These are phyloP conservation scores for Asterionellopsis glacialis DNA, from an alignment of 108 stramenopile species.

Conservation along the genomic window DNA sequence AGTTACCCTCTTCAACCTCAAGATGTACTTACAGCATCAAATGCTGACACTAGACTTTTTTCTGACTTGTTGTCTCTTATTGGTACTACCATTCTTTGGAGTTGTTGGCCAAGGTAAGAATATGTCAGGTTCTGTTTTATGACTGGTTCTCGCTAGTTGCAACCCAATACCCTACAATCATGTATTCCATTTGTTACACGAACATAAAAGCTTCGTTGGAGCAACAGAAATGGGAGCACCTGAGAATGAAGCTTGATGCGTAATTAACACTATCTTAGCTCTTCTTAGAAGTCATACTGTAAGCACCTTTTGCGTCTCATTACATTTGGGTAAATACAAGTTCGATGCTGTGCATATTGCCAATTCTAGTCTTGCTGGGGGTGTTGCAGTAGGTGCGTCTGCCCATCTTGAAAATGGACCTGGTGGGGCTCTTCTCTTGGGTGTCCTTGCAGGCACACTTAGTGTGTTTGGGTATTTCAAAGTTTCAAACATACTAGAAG, in stretches of 20 bases:
- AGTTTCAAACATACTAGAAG: constrained; percentile 17
- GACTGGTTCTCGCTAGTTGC: too few species aligned
- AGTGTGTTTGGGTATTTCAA: constrained; percentile 31
- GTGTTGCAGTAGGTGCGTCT: constrained; percentile 46
- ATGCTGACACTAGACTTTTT: constrained; percentile 14
- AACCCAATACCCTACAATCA: too few species aligned
- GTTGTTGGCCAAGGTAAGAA: constrained; percentile 43
- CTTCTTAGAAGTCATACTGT: constrained; percentile 27
- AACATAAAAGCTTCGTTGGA: constrained; percentile 32
- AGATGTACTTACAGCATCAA: too few species aligned
- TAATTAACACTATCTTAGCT: constrained; percentile 43
- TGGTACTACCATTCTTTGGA: constrained; percentile 49
- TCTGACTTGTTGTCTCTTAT: constrained; percentile 42
- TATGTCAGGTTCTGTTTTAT: too few species aligned
- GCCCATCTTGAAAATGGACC: constrained; percentile 34
- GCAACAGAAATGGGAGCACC: constrained; percentile 23
- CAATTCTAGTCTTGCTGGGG: constrained; percentile 59
- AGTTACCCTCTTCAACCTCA: constrained; percentile 25
- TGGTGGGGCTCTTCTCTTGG: constrained; percentile 21
- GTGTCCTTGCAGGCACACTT: constrained; percentile 20
- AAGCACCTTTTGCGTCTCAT: constrained; percentile 32
- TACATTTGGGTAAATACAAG: constrained; percentile 26
- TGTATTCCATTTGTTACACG: too few species aligned
- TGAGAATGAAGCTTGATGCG: constrained; percentile 17
- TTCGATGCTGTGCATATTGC: constrained; percentile 43